Base-by-base conservation (phyloP, 2,329 filamentous ascomycete species). In the Hymenoscyphus scutula region DNA sequence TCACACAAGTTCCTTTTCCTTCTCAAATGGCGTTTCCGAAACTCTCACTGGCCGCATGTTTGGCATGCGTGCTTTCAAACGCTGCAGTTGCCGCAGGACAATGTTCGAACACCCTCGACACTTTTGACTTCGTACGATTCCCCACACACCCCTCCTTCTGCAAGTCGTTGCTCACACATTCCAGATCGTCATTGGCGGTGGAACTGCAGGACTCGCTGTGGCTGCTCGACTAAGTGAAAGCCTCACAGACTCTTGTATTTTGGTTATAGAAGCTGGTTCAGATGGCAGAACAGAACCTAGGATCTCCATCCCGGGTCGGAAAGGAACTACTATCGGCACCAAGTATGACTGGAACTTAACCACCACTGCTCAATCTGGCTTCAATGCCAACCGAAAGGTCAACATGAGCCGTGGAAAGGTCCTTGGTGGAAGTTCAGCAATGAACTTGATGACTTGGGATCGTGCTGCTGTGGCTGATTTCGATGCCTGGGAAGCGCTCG, bases 181-280 rank as follows among this genome's bases (percentile, higher is more conserved):
- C 13, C 58, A 70, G 67, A 76, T 79, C 5, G 67, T 81, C 25
- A 74, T 79, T 8, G 78, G 79, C 11, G 78, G 78, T 5, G 79
- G 79, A n/a, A 80, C 78, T 0, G 74, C 78, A 5, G 79, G 79
- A 6, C 72, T 80, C 2, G 75, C 77, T 2, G 70, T 80, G 10
- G 78, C 78, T 6, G 72, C 73, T 27, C 75, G 78, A 2, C 71
- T 80, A 7, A 74, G 70, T 32, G 76, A 78, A 63, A 72, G 77
- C 62, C 63, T 74, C n/a, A 68, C 70, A 32, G 53, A 74, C 41
- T 69, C 75, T 32, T 68, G 69, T 6, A 75, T 80, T 17, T 67
- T 78, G 7, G 64, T 70, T 19, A 63, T 70, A 27, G 68, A 70
- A 62, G 68, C 67, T 53, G 68, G 67, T n/a, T 60, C 63, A 34